phyloP scores from a whole-genome alignment of 768 basidiomycete genomes.

The button mushroom (Agaricus bisporus) region DNA sequence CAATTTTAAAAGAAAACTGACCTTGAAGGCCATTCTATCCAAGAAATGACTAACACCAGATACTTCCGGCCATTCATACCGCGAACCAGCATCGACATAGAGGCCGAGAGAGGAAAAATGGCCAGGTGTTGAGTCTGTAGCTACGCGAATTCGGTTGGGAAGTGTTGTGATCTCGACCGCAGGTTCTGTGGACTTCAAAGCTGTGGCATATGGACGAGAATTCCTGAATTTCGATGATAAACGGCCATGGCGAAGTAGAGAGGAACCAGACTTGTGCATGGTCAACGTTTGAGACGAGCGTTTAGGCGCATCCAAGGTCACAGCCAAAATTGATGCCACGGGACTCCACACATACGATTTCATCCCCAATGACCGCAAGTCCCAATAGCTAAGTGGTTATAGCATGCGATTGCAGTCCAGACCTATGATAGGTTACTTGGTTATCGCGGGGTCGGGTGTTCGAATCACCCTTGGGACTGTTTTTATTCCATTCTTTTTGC shows the following conservation, averaged over 20 bases:
- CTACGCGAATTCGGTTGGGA: slow-evolving; percentile 87
- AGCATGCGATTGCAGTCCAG: slow-evolving; percentile 15
- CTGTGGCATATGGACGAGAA: slow-evolving; percentile 15
- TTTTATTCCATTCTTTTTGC: neutral
- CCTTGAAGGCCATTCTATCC: slow-evolving; percentile 97
- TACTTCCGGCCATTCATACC: slow-evolving; percentile 72
- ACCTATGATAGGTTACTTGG: neutral
- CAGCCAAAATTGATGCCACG: neutral
- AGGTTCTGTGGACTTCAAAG: slow-evolving; percentile 21
- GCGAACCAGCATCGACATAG: slow-evolving; percentile 89
- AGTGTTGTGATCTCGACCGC: slow-evolving; percentile 71
- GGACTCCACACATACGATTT: neutral
- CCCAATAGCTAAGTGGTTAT: slow-evolving; percentile 15
- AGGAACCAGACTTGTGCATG: slow-evolving; percentile 35
- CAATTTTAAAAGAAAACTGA: slow-evolving; percentile 24
- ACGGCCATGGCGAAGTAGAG: slow-evolving; percentile 29
- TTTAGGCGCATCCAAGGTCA: neutral
- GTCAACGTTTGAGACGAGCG: slow-evolving; percentile 4
- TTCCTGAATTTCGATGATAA: slow-evolving; percentile 3
- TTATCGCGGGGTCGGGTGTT: slow-evolving; percentile 17
- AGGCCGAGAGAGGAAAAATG: slow-evolving; percentile 94
- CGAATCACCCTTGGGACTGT: slow-evolving; percentile 16
- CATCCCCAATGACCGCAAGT: neutral
- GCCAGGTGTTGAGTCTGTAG: slow-evolving; percentile 84
- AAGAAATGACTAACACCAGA: slow-evolving; percentile 88